phyloP scores from a whole-genome alignment of 75 land plant genomes.

The Chamaecyparis obtusa region DNA sequence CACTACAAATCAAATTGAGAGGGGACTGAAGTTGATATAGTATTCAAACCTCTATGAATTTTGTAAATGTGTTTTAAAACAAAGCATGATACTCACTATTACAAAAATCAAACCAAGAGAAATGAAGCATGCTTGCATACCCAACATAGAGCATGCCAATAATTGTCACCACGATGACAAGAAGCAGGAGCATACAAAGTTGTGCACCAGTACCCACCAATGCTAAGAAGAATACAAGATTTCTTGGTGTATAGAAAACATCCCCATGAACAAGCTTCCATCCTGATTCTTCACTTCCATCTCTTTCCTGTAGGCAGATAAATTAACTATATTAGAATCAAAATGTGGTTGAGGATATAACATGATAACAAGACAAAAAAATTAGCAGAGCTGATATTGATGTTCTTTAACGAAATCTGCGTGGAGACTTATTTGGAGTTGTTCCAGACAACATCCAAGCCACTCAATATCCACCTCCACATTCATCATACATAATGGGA shows the following conservation, averaged over 20 bases:
- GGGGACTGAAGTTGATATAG: neutral
- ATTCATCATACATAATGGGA: neutral
- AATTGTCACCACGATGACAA: constrained; percentile 35
- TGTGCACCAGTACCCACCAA: constrained; percentile 40
- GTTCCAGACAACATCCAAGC: neutral
- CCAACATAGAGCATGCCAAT: constrained; percentile 42
- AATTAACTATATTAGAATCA: neutral
- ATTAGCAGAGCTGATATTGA: constrained; percentile 1
- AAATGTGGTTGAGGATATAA: neutral
- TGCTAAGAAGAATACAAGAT: constrained; percentile 28
- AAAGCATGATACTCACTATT: neutral
- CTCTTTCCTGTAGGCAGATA: constrained; percentile 33
- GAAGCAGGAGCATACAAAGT: constrained; percentile 25
- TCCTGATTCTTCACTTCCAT: constrained; percentile 38
- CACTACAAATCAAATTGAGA: neutral
- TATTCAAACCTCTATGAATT: neutral
- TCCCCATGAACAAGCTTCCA: constrained; percentile 48
- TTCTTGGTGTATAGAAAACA: constrained; percentile 32
- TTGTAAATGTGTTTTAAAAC: neutral
- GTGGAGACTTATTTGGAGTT: neutral
- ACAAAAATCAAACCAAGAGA: neutral
- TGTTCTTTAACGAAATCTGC: neutral
- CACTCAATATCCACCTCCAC: neutral
- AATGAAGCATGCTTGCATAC: constrained; percentile 13
- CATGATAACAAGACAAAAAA: neutral